Base-by-base conservation (phyloP, 169 alveolate species). In the Plasmodium falciparum region DNA sequence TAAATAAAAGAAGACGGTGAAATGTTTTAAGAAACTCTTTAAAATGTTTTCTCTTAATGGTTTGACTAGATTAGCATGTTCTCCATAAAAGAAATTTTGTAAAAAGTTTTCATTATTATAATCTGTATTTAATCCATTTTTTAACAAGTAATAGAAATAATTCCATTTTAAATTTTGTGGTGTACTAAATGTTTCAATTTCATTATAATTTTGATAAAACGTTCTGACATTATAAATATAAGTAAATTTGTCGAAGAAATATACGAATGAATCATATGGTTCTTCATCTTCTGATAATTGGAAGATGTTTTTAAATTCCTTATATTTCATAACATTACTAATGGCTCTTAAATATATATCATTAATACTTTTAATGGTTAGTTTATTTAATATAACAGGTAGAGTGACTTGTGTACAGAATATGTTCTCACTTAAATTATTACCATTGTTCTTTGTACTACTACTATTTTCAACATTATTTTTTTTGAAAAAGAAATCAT, bases 141-240 rank as follows among this genome's bases (percentile, higher is more conserved):
- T 71, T 72, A 70, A 85, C 49, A 85, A 85, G 63, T 85, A 47
- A 24, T 85, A 71, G 56, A 85, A 85, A 26, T 58, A 59, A 52
- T 67, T 59, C 92, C 92, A 85, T 65, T 63, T 85, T 47, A 85
- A 33, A 12, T 20, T 85, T 71, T 85, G 85, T 6, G 92, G 92
- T 7, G 78, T 56, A 12, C 9, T 72, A 85, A 71, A 85, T 17
- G 65, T 54, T n/a, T 56, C 58, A 39, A 76, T 24, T 7, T 65
- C 43, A 24, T 58, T 70, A 26, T 33, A 13, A n/a, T 22, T 50
- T 43, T 66, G 49, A 76, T 76, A 76, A 12, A n/a, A 47, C 4
- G 22, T 50, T 43, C 17, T 76, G 49, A 22, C 9, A 1, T 76
- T 33, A 61, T 80, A 80, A 24, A 80, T 54, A 47, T 80, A 80